Evolutionary conservation across 164 flowering plant species (phyloP).

Genomic region (Taxillus chinensis): DNA sequence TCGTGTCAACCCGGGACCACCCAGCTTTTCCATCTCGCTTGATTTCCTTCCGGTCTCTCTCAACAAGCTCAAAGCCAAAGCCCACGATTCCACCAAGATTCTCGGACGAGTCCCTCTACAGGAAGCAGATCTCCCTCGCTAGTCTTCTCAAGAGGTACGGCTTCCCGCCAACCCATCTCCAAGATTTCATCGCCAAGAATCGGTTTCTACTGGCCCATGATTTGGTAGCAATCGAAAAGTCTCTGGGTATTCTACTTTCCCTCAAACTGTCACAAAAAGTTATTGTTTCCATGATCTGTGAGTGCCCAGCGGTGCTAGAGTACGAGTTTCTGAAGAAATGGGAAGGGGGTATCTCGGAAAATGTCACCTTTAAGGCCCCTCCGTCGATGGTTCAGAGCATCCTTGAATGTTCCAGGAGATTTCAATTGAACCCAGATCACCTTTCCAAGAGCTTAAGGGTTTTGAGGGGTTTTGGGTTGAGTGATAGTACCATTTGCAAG

Average conservation of each 20-base stretch:
- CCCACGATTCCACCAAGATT: constrained; percentile 2
- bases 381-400: constrained; percentile 31
- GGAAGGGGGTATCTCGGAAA: constrained; percentile 26
- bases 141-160: constrained; percentile 55
- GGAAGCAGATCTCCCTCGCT: constrained; percentile 26
- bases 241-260: constrained; percentile 33
- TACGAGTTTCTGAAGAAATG: constrained; percentile 46
- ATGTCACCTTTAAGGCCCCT: constrained; percentile 18
- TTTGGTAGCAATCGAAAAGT: constrained; percentile 35
- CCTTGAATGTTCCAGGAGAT: constrained; percentile 38
- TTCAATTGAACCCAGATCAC: constrained; percentile 34
- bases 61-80: constrained; percentile 6
- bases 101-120: constrained; percentile 18
- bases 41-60: neutral
- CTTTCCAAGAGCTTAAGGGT: constrained; percentile 19
- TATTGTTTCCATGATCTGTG: constrained; percentile 31
- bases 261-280: constrained; percentile 37
- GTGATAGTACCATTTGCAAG: constrained; percentile 33
- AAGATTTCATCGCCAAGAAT: constrained; percentile 31
- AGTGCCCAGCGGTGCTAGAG: constrained; percentile 55
- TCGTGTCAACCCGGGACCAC: neutral
- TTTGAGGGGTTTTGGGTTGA: constrained; percentile 49
- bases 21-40: neutral
- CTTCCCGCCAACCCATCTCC: constrained; percentile 37
- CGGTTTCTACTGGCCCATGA: constrained; percentile 27